Conservation (phyloP, 1,139 yeast genomes). For the Zygosaccharomyces sapae region DNA sequence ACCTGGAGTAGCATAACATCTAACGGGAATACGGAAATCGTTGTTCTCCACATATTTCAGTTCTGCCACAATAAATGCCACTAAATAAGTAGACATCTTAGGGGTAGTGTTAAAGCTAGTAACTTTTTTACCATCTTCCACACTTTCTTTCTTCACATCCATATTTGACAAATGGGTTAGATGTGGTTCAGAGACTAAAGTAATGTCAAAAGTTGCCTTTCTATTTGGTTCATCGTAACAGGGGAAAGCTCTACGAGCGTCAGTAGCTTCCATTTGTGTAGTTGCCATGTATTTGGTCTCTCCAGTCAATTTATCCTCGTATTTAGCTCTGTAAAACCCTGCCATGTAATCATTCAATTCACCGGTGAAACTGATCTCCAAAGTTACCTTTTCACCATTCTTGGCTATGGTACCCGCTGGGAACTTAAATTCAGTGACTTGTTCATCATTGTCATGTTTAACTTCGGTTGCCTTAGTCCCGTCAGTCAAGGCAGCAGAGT, state of each 20-base stretch:
- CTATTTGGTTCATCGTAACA: constrained; percentile 72
- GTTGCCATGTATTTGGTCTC: constrained; percentile 63
- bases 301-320: constrained; percentile 56
- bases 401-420: constrained; percentile 42
- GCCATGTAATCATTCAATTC: constrained; percentile 71
- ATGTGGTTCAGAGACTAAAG: constrained; percentile 51
- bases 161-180: constrained; percentile 72
- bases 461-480: constrained; percentile 34
- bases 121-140: constrained; percentile 50
- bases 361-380: constrained; percentile 63
- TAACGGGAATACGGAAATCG: constrained; percentile 68
- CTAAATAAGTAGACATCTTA: constrained; percentile 71
- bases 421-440: constrained; percentile 62
- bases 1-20: constrained; percentile 79
- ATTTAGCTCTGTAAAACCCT: constrained; percentile 77
- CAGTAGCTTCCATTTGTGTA: constrained; percentile 84
- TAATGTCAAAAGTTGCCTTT: constrained; percentile 67
- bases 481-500: constrained; percentile 43
- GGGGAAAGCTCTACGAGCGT: constrained; percentile 81
- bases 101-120: constrained; percentile 62
- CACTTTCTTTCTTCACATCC: constrained; percentile 49
- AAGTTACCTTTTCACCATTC: constrained; percentile 37
- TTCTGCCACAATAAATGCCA: constrained; percentile 82
- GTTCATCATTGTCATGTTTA: constrained; percentile 49
- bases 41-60: constrained; percentile 65